These are phyloP conservation scores for Aspergillus arachidicola DNA, from an alignment of 2,329 filamentous ascomycete species.

Conservation along the genomic window DNA sequence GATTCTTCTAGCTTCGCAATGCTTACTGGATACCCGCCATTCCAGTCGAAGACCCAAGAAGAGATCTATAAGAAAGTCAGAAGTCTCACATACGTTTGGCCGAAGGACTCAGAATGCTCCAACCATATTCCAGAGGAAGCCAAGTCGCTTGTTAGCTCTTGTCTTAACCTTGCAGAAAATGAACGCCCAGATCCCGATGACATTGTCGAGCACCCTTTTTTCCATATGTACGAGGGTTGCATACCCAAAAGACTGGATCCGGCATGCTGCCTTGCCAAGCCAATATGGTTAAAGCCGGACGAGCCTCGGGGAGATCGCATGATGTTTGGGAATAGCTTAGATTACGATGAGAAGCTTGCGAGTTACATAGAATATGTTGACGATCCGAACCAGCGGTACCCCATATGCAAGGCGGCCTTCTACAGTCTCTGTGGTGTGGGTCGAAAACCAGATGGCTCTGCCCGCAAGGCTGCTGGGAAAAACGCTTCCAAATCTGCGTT, in stretches of 20 bases:
- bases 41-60: slow-evolving; percentile 72
- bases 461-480: slow-evolving; percentile 47
- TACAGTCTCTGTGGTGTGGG: slow-evolving; percentile 51
- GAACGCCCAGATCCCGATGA: slow-evolving; percentile 53
- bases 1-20: slow-evolving; percentile 74
- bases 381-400: slow-evolving; percentile 40
- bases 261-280: slow-evolving; percentile 41
- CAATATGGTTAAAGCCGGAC: slow-evolving; percentile 47
- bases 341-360: slow-evolving; percentile 43
- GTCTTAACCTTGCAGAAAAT: slow-evolving; percentile 52
- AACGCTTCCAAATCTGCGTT: slow-evolving; percentile 50
- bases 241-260: slow-evolving; percentile 49
- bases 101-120: slow-evolving; percentile 44
- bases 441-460: slow-evolving; percentile 42
- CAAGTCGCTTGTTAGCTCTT: slow-evolving; percentile 50
- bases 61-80: slow-evolving; percentile 55
- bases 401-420: slow-evolving; percentile 44
- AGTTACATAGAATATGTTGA: slow-evolving; percentile 40
- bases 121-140: slow-evolving; percentile 54
- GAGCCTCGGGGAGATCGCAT: slow-evolving; percentile 51
- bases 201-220: slow-evolving; percentile 53
- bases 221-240: slow-evolving; percentile 52
- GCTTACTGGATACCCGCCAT: slow-evolving; percentile 93
- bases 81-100: slow-evolving; percentile 53
- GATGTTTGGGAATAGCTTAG: slow-evolving; percentile 46